These are phyloP conservation scores for Talinum fruticosum DNA, from an alignment of 148 eudicot species.

Conservation along the genomic window DNA sequence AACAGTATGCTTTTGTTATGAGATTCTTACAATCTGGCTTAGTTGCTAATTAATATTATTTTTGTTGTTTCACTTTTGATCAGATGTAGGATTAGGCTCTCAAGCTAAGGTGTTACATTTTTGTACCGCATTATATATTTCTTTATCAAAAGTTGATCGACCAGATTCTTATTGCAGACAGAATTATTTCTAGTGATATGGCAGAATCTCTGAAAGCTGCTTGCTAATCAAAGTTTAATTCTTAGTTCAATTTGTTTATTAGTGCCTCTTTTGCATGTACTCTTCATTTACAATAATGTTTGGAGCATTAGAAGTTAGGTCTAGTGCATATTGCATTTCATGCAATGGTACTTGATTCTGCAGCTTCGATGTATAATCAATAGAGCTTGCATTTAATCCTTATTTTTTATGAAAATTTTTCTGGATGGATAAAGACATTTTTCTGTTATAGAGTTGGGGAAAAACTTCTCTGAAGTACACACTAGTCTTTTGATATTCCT, in stretches of 20 bases:
- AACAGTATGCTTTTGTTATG: slow-evolving; percentile 20
- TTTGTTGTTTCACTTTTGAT: slow-evolving; percentile 4
- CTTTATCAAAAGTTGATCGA: slow-evolving; percentile 11
- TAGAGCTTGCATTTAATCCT: background rate
- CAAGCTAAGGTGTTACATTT: slow-evolving; percentile 21
- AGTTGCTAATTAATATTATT: slow-evolving; percentile 4
- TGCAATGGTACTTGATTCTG: background rate
- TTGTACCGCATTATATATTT: slow-evolving; percentile 7
- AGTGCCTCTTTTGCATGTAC: slow-evolving; percentile 16
- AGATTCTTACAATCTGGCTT: slow-evolving; percentile 24
- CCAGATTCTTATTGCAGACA: slow-evolving; percentile 33
- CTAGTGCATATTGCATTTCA: slow-evolving; percentile 13
- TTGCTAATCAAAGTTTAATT: slow-evolving; percentile 15
- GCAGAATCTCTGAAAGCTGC: slow-evolving; percentile 23
- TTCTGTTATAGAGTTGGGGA: background rate
- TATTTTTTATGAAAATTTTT: background rate
- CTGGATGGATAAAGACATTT: background rate
- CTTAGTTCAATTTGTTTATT: background rate
- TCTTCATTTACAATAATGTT: background rate
- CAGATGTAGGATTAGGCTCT: slow-evolving; percentile 19
- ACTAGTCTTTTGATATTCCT: background rate
- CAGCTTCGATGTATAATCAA: background rate
- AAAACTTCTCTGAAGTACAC: background rate
- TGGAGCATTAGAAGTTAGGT: slow-evolving; percentile 11
- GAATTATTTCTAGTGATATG: slow-evolving; percentile 27